Conservation (phyloP, 192 early-diverging fungal species). For the Mortierella alpina region DNA sequence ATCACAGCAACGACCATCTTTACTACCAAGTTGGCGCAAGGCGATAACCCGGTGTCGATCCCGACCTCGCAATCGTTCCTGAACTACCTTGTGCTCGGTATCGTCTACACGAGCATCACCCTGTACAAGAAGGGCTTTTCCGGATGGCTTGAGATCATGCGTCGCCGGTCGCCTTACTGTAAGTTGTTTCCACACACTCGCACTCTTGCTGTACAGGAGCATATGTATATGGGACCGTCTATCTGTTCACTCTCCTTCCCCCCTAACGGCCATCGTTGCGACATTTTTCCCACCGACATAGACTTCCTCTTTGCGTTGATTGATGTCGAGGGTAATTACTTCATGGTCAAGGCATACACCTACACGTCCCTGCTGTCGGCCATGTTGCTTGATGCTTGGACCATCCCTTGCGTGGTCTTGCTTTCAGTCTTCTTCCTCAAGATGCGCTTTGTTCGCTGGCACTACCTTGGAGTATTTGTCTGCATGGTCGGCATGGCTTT, state of each 20-base stretch:
- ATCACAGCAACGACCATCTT: constrained; percentile 80
- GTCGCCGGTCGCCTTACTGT: constrained; percentile 57
- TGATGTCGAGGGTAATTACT: constrained; percentile 87
- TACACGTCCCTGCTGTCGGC: constrained; percentile 82
- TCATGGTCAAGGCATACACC: constrained; percentile 80
- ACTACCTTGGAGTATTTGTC: constrained; percentile 76
- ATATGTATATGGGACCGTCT: background rate
- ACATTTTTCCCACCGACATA: constrained; percentile 15
- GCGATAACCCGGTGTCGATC: constrained; percentile 55
- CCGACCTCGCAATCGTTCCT: constrained; percentile 82
- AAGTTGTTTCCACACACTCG: constrained; percentile 17
- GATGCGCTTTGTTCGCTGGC: constrained; percentile 71
- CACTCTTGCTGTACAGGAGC: background rate
- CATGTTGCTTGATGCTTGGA: constrained; percentile 85
- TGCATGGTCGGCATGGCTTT: constrained; percentile 76
- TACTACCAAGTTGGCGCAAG: constrained; percentile 70
- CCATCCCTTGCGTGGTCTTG: constrained; percentile 79
- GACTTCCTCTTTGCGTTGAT: constrained; percentile 71
- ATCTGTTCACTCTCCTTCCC: background rate
- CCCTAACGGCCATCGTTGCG: background rate
- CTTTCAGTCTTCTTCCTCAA: constrained; percentile 73
- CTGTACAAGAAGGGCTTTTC: constrained; percentile 62
- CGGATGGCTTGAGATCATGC: constrained; percentile 59
- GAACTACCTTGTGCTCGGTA: constrained; percentile 75
- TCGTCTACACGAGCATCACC: constrained; percentile 63